Evolutionary conservation across 306 rosid genomes (phyloP).

Genomic region (Oemleria cerasiformis): DNA sequence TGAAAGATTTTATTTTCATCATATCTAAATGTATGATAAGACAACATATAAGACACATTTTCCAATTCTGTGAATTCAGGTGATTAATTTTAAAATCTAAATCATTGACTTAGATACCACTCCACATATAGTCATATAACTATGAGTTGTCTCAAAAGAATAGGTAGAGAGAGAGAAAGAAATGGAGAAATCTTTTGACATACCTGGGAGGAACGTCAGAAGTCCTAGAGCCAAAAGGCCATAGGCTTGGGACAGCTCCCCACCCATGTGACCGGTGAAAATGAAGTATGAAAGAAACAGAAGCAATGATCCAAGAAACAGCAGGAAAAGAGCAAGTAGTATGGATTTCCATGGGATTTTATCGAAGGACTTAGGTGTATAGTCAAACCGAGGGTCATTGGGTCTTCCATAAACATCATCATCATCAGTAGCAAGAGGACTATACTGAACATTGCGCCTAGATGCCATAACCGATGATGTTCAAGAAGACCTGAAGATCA

Average conservation of each 20-base stretch:
- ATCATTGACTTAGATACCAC: neutral
- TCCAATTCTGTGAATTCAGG: neutral
- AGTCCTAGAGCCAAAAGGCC: slow-evolving; percentile 81
- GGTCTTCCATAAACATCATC: slow-evolving; percentile 37
- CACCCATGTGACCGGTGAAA: slow-evolving; percentile 92
- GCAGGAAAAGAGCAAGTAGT: slow-evolving; percentile 73
- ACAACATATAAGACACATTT: neutral
- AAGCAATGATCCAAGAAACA: slow-evolving; percentile 68
- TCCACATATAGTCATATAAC: neutral
- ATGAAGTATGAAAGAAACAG: slow-evolving; percentile 79
- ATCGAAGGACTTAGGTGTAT: slow-evolving; percentile 68
- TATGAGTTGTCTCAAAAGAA: neutral
- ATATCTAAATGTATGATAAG: neutral
- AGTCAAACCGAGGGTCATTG: slow-evolving; percentile 84
- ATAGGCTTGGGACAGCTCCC: slow-evolving; percentile 84
- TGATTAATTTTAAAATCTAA: neutral
- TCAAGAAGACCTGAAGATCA: slow-evolving; percentile 17
- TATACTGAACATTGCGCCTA: slow-evolving; percentile 61
- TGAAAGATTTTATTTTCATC: neutral
- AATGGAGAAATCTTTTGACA: slow-evolving; percentile 14
- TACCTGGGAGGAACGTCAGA: slow-evolving; percentile 96
- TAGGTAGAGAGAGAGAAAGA: neutral
- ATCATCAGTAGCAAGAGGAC: slow-evolving; percentile 59
- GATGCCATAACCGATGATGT: slow-evolving; percentile 48
- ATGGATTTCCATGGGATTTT: slow-evolving; percentile 96